A percentile compares a stretch with the other conserved stretches of the same genome.
These are phyloP conservation scores for Elaeis oleifera DNA, from an alignment of 202 grass and related monocot genomes.

Conservation along the genomic window DNA sequence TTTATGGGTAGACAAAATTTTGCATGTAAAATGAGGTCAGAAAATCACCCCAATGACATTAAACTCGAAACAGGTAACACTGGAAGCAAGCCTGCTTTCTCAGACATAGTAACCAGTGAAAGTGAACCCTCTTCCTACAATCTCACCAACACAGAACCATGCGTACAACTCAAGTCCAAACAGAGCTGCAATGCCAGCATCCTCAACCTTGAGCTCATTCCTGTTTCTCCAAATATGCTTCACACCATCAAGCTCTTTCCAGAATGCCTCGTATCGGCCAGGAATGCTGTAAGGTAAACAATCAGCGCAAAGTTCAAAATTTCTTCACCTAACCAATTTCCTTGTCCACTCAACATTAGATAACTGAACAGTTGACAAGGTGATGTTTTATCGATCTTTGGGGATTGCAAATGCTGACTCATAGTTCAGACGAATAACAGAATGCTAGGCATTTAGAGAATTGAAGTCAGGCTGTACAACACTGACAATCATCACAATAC, in stretches of 20 bases:
- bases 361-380: no score
- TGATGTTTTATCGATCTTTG: no score
- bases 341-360: no score
- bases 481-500: no score
- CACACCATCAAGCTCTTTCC: slow-evolving; percentile 76
- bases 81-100: neutral
- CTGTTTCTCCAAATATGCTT: slow-evolving; percentile 74
- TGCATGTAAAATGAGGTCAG: neutral
- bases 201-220: slow-evolving; percentile 77
- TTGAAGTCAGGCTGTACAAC: no score
- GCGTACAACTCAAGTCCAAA: slow-evolving; percentile 86
- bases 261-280: slow-evolving; percentile 67
- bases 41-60: neutral
- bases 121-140: slow-evolving; percentile 83
- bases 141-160: slow-evolving; percentile 79
- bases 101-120: slow-evolving; percentile 90
- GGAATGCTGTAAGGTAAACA: slow-evolving; percentile 55
- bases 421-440: no score
- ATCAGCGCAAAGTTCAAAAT: no score
- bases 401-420: no score
- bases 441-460: no score
- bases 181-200: slow-evolving; percentile 63
- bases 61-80: neutral
- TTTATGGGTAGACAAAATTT: neutral
- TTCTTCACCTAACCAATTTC: no score